These are phyloP conservation scores for Raphanus sativus DNA, from an alignment of 345 rosid species.

Conservation along the genomic window DNA sequence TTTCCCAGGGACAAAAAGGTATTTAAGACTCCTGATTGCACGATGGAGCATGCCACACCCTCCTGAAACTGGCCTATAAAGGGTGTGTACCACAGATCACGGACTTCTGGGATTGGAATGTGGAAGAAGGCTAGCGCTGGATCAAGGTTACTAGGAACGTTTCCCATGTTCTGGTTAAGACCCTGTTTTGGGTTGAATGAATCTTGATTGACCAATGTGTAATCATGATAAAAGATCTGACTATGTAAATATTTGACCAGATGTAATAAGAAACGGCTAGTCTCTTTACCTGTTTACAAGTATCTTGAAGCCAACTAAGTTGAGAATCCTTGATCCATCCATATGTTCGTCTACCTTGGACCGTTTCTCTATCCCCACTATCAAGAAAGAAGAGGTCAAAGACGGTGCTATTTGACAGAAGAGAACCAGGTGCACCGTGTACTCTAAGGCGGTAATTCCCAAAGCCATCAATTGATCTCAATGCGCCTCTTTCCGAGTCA, in stretches of 20 bases:
- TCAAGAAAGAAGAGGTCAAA: constrained; percentile 87
- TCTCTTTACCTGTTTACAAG: constrained; percentile 37
- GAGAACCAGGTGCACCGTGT: constrained; percentile 79
- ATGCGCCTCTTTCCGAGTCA: constrained; percentile 12
- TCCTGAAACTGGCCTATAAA: constrained; percentile 72
- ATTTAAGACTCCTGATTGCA: constrained; percentile 64
- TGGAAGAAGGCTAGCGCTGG: constrained; percentile 83
- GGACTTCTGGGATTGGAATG: constrained; percentile 74
- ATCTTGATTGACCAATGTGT: constrained; percentile 33
- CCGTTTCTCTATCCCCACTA: constrained; percentile 71
- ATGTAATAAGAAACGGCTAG: not conserved
- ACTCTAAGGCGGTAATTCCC: constrained; percentile 69
- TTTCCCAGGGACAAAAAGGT: constrained; percentile 69
- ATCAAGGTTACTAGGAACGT: constrained; percentile 11
- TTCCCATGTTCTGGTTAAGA: constrained; percentile 28
- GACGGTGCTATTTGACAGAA: constrained; percentile 62
- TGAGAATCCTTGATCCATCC: constrained; percentile 94
- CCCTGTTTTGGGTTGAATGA: constrained; percentile 50
- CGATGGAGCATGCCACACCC: constrained; percentile 69
- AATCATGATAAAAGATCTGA: not conserved
- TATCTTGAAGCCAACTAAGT: constrained; percentile 65
- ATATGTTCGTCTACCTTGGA: constrained; percentile 66
- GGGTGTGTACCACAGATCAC: constrained; percentile 54
- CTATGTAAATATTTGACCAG: not conserved
- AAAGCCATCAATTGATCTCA: constrained; percentile 61